Evolutionary conservation across 2,329 filamentous ascomycete genomes (phyloP).

Genomic region (Verticillium albo-atrum): DNA sequence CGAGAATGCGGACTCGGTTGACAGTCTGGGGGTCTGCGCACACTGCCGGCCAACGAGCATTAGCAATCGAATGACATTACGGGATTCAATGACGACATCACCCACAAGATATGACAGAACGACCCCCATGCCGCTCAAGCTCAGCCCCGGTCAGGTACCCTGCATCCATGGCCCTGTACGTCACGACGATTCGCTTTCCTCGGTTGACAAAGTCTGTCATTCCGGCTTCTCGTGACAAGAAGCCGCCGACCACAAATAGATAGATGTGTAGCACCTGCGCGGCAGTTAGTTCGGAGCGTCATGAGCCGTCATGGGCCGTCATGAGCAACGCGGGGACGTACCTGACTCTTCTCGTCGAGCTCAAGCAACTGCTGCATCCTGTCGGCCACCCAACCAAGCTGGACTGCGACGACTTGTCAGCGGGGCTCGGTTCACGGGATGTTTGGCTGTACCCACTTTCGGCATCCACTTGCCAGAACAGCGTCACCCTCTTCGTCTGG

Average conservation of each 20-base stretch:
- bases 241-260: neutral
- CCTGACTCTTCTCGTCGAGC: neutral
- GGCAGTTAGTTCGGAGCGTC: neutral
- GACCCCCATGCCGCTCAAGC: neutral
- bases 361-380: neutral
- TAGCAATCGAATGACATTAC: neutral
- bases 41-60: neutral
- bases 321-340: neutral
- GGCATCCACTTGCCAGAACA: neutral
- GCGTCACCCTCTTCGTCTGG: neutral
- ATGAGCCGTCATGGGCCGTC: neutral
- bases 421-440: neutral
- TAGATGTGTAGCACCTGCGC: neutral
- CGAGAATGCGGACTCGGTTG: neutral
- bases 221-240: neutral
- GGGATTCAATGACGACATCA: neutral
- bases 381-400: neutral
- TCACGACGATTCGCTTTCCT: neutral
- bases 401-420: neutral
- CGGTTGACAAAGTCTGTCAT: neutral
- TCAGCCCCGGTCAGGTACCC: neutral
- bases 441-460: neutral
- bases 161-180: neutral
- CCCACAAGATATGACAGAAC: neutral
- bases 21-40: neutral